Base-by-base conservation (phyloP, 2,329 filamentous ascomycete genomes). In the Alternaria conjuncta region DNA sequence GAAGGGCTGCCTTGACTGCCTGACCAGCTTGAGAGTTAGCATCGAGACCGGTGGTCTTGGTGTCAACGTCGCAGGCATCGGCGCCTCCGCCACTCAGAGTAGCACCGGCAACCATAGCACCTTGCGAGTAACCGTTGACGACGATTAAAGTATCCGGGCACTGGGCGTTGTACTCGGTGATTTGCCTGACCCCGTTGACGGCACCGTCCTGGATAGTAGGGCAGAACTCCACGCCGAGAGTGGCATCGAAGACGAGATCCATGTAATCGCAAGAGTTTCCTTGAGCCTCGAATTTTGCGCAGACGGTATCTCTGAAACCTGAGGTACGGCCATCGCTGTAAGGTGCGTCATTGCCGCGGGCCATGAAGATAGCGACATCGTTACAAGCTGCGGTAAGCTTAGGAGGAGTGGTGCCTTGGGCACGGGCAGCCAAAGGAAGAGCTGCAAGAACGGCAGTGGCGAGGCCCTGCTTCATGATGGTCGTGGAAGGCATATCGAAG, bases 181-280 rank as follows among this genome's bases (percentile, higher is more conserved):
- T 61, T 51, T 61, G 59, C 26, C 45, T 57, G 21, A 61, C 41
- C 3, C 59, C 59, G 30, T 61, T 61, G 36, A 41, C 46, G 20
- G 54, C 59, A 61, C 59, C 59, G 25, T 57, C 59, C 26, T 51
- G 45, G 45, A 61, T 61, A 6, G 59, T 61, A 46, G 59, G 59
- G 46, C 59, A 61, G 10, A 36, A 61, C 6, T 49, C 32, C 1
- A 45, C 59, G 11, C 59, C 59, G 9, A 57, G 54, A 6, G 59
- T 61, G 25, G 45, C 59, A 44, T 61, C 59, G 21, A 61, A 61
- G 45, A 61, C 59, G 6, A 61, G 11, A 15, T 61, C 59, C 46
- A 61, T 57, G 21, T 57, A 61, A 9, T 61, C 59, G 26, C 59
- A 61, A 10, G 59, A 51, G n/a, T 57, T 45, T 20, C 59, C 59